phyloP scores from a whole-genome alignment of 163 green algal genomes.

The Prototheca wickerhamii region DNA sequence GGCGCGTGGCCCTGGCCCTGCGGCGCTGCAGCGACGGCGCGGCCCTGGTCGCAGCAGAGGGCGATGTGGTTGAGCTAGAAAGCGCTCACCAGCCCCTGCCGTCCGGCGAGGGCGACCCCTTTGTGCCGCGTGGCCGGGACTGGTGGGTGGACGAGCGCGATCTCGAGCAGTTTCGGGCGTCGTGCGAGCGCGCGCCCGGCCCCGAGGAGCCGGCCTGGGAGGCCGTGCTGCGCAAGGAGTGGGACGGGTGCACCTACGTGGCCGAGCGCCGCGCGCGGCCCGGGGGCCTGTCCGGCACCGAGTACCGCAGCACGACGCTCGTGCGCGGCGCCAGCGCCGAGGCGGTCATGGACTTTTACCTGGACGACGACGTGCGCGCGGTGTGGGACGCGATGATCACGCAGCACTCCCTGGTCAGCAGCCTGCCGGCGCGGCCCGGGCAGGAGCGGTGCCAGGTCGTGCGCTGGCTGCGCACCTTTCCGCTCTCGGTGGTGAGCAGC shows the following conservation, averaged over 20 bases:
- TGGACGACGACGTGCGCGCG: slow-evolving; percentile 1
- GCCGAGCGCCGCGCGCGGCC: slow-evolving; percentile 57
- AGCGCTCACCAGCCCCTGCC: not conserved
- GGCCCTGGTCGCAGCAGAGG: not conserved
- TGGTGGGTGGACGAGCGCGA: slow-evolving; percentile 66
- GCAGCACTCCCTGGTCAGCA: slow-evolving; percentile 55
- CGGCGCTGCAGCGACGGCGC: slow-evolving; percentile 30
- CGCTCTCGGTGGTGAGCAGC: slow-evolving; percentile 76
- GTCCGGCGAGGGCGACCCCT: slow-evolving; percentile 11
- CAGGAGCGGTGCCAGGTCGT: slow-evolving; percentile 71
- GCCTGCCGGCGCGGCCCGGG: slow-evolving; percentile 24
- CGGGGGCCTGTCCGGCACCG: slow-evolving; percentile 52
- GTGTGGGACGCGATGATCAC: slow-evolving; percentile 4
- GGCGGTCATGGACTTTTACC: slow-evolving; percentile 45
- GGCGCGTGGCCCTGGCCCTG: slow-evolving; percentile 19
- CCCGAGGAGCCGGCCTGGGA: slow-evolving; percentile 54
- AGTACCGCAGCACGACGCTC: slow-evolving; percentile 79
- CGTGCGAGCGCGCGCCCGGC: slow-evolving; percentile 30
- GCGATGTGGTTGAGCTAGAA: not conserved
- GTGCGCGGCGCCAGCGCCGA: slow-evolving; percentile 39
- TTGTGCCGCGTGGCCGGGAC: no score
- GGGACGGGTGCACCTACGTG: slow-evolving; percentile 48
- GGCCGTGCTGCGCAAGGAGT: slow-evolving; percentile 59
- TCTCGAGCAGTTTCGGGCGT: slow-evolving; percentile 57
- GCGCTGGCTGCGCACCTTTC: slow-evolving; percentile 78